Evolutionary conservation across 148 eudicot genomes (phyloP).

Genomic region (Dysphania ambrosioides): DNA sequence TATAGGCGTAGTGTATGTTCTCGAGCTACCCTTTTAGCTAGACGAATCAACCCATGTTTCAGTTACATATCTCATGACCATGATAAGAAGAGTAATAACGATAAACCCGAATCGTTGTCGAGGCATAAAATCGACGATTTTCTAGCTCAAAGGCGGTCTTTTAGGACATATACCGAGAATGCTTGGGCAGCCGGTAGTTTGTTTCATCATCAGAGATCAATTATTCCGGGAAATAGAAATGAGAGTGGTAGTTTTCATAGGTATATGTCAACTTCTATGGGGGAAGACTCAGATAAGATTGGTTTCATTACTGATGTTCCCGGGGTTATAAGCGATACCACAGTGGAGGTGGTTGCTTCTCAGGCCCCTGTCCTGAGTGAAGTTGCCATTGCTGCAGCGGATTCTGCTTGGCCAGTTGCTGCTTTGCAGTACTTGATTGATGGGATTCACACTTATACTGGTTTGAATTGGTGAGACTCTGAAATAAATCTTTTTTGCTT

Average conservation of each 20-base stretch:
- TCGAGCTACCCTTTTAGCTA: conserved; percentile 51
- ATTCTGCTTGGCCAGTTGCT: conserved; percentile 74
- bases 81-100: conserved; percentile 31
- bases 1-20: conserved; percentile 60
- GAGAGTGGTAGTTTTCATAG: conserved; percentile 31
- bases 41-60: conserved; percentile 45
- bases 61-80: conserved; percentile 41
- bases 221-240: conserved; percentile 23
- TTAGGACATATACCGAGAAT: conserved; percentile 28
- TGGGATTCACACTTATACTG: conserved; percentile 58
- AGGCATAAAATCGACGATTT: conserved; percentile 15
- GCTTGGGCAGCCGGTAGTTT: conserved; percentile 20
- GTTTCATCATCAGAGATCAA: conserved; percentile 19
- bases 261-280: conserved; percentile 53
- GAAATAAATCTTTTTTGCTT: neutral
- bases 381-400: conserved; percentile 86
- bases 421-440: conserved; percentile 78
- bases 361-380: conserved; percentile 57
- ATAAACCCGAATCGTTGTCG: conserved; percentile 10
- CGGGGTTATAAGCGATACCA: conserved; percentile 42
- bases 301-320: conserved; percentile 47
- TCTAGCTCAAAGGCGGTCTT: conserved; percentile 36
- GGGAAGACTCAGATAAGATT: conserved; percentile 38
- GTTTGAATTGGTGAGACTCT: conserved; percentile 53
- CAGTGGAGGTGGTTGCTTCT: conserved; percentile 42